Evolutionary conservation across 148 eudicot species (phyloP).

Genomic region (Arbutus unedo): DNA sequence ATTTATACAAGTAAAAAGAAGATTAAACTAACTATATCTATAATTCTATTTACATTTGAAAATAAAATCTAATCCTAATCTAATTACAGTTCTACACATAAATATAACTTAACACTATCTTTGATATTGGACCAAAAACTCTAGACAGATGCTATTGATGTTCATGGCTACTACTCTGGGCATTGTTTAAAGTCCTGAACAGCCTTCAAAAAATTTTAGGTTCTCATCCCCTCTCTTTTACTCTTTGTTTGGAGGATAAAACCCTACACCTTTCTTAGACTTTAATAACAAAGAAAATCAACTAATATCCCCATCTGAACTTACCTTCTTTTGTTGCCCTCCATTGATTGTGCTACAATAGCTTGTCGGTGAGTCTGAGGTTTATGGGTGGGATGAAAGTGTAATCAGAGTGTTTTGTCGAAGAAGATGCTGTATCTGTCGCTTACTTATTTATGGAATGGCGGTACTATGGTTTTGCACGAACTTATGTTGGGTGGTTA

Average conservation of each 20-base stretch:
- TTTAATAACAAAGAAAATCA: neutral
- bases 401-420: neutral
- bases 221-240: neutral
- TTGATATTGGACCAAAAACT: neutral
- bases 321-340: neutral
- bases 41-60: too few relatives aligned
- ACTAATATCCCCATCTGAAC: neutral
- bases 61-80: too few relatives aligned
- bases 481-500: constrained; percentile 4
- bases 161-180: neutral
- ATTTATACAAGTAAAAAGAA: too few relatives aligned
- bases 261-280: neutral
- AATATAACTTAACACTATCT: too few relatives aligned
- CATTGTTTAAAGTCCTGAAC: neutral
- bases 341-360: constrained; percentile 1
- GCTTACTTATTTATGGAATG: neutral
- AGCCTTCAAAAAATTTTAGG: neutral
- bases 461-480: constrained; percentile 18
- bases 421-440: neutral
- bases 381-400: neutral
- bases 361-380: neutral
- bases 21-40: too few relatives aligned
- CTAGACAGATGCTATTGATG: neutral
- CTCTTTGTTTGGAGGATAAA: neutral
- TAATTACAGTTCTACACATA: too few relatives aligned